Evolutionary conservation across 208 protist genomes (phyloP).

Genomic region (Leishmania gerbilli): DNA sequence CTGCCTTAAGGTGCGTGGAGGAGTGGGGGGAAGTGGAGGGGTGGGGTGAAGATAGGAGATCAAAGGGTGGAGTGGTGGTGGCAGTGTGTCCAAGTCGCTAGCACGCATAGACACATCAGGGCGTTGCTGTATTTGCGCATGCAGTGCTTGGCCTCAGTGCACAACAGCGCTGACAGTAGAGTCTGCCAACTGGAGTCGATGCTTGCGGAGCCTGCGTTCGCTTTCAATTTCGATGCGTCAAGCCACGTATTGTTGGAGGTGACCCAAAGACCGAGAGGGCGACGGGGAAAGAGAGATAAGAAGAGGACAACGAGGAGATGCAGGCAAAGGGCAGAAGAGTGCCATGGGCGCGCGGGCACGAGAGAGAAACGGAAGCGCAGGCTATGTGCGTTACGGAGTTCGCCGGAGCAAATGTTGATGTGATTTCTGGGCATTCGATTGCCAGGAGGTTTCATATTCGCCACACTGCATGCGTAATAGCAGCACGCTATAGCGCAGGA

Average conservation of each 20-base stretch:
- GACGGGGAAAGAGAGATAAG: background rate
- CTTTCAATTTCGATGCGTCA: background rate
- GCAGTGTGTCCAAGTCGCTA: background rate
- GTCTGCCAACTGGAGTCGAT: background rate
- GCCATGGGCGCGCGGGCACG: background rate
- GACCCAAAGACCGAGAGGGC: background rate
- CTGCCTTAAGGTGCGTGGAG: background rate
- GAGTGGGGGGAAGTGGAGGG: background rate
- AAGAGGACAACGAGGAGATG: background rate
- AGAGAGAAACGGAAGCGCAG: constrained; percentile 1
- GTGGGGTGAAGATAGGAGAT: background rate
- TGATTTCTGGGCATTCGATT: background rate
- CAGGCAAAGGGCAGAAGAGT: constrained; percentile 5
- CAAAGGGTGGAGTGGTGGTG: background rate
- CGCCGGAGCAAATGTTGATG: background rate
- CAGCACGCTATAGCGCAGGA: background rate
- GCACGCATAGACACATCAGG: background rate
- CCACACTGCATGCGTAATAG: background rate
- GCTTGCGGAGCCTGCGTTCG: too few species aligned
- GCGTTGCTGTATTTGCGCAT: background rate
- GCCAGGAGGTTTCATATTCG: background rate
- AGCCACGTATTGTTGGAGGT: background rate
- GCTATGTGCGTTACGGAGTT: background rate
- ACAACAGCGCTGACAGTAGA: background rate
- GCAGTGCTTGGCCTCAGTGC: background rate